phyloP scores from a whole-genome alignment of 148 eudicot species.

The Heliamphora exappendiculata region DNA sequence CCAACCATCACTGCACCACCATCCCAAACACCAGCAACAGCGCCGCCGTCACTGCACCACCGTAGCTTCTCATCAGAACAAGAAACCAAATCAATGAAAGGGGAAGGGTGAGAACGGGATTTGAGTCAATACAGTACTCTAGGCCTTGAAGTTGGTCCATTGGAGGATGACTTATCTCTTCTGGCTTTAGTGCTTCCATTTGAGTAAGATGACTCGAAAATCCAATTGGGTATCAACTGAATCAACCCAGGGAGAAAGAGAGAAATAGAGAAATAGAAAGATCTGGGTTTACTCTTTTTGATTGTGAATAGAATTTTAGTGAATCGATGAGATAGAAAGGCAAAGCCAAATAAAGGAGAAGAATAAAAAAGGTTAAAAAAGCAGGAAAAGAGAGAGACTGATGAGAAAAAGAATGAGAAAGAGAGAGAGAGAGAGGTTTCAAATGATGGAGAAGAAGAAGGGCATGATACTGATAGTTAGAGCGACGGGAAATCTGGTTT shows the following conservation, averaged over 20 bases:
- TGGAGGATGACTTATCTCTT: conserved; percentile 82
- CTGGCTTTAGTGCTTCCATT: conserved; percentile 75
- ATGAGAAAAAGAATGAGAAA: neutral
- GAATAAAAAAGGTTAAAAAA: conserved; percentile 16
- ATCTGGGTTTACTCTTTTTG: conserved; percentile 3
- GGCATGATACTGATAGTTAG: conserved; percentile 68
- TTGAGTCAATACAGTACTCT: conserved; percentile 95
- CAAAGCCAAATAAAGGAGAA: conserved; percentile 8
- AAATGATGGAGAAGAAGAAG: conserved; percentile 13
- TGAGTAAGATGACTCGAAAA: no score
- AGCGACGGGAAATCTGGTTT: conserved; percentile 65
- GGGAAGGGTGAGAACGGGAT: no score
- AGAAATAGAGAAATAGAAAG: neutral
- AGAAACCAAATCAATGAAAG: no score
- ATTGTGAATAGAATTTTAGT: neutral
- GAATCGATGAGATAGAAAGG: conserved; percentile 23
- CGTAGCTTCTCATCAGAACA: no score
- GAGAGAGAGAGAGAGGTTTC: conserved; percentile 10
- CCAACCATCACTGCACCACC: no score
- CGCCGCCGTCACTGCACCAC: no score
- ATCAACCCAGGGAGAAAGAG: conserved; percentile 9
- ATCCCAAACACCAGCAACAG: no score
- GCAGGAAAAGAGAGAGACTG: conserved; percentile 15
- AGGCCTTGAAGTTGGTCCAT: conserved; percentile 95
- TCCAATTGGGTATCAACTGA: conserved; percentile 18